Evolutionary conservation across 495 filamentous ascomycete species (phyloP).

Genomic region (Hypoxylon cercidicola): DNA sequence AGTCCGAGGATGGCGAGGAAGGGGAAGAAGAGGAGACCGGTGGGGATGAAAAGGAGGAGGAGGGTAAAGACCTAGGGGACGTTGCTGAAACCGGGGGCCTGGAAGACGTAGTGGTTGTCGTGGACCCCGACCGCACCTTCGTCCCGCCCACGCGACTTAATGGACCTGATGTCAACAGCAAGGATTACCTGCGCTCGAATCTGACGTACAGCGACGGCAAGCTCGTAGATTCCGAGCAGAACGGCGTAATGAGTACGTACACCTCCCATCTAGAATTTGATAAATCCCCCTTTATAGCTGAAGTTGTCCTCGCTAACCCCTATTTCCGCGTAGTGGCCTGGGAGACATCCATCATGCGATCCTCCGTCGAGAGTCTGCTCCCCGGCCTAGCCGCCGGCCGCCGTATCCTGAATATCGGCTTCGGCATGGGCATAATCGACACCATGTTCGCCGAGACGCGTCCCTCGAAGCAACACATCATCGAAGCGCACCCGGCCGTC

Average conservation of each 20-base stretch:
- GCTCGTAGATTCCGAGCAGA: slow-evolving; percentile 80
- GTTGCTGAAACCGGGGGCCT: slow-evolving; percentile 16
- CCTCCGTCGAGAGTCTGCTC: slow-evolving; percentile 66
- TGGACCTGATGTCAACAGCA: slow-evolving; percentile 65
- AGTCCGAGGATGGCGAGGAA: slow-evolving; percentile 69
- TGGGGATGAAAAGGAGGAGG: slow-evolving; percentile 53
- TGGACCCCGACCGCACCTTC: slow-evolving; percentile 51
- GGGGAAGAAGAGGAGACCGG: slow-evolving; percentile 51
- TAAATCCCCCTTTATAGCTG: neutral
- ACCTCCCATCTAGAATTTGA: neutral
- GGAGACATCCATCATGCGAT: slow-evolving; percentile 91
- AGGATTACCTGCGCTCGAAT: slow-evolving; percentile 78
- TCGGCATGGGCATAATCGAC: slow-evolving; percentile 97
- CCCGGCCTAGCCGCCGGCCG: slow-evolving; percentile 61
- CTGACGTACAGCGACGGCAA: slow-evolving; percentile 79
- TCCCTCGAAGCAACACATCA: slow-evolving; percentile 80
- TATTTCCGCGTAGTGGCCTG: slow-evolving; percentile 72
- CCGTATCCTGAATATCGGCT: slow-evolving; percentile 88
- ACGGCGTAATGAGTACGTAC: slow-evolving; percentile 81
- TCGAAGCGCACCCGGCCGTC: slow-evolving; percentile 91
- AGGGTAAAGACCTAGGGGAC: slow-evolving; percentile 23
- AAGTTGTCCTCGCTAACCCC: slow-evolving; percentile 15
- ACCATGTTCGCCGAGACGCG: slow-evolving; percentile 76
- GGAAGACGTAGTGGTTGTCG: slow-evolving; percentile 27
- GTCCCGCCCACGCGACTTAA: slow-evolving; percentile 42